Evolutionary conservation across 2,329 filamentous ascomycete species (phyloP), one percentile per base, ranked within the genome.

Genomic region (Plenodomus tracheiphilus): DNA sequence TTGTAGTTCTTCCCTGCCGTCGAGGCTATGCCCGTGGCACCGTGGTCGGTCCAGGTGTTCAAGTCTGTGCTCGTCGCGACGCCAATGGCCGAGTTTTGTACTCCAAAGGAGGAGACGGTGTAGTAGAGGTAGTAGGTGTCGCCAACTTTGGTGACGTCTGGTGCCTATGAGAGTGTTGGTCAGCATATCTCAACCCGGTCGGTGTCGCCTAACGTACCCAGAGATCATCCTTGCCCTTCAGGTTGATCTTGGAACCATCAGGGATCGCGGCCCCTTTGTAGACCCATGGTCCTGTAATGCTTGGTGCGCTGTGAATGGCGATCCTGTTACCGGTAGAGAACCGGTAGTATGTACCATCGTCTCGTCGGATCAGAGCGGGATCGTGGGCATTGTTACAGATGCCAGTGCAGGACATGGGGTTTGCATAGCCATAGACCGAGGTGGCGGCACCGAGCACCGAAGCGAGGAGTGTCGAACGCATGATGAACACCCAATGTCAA

Each of bases 71-170:
- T 78, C 0, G 76, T 81, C 1, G 80, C 80, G 4, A 82, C 69
- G 16, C 86, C 85, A 53, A 88, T 87, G 28, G 82, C 82, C 0
- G 81, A 85, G 65, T 77, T 71, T 54, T 86, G 83, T 0, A 76
- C 79, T 0, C 85, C 85, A 54, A 85, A 86, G 0, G 79, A 74
- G 30, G 79, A 84, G n/a, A 87, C 83, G 1, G 81, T 76, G 69
- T 88, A 87, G 77, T 85, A 87, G n/a, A 84, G 69, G 59, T 86
- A 80, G 72, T 87, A 89, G 0, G 75, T 74, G 45, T 71, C 74
- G 53, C 79, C 80, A n/a, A 88, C 75, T 15, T 80, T 71, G 16
- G 74, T 68, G 13, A 85, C 80, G 56, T 88, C 85, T 0, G 86
- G 86, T 2, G 86, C 86, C 84, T 85, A 18, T 18, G 4, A 28